A percentile compares a stretch with the other conserved stretches of the same genome.
phyloP scores from a whole-genome alignment of 2,329 filamentous ascomycete species.

The Claviceps arundinis region DNA sequence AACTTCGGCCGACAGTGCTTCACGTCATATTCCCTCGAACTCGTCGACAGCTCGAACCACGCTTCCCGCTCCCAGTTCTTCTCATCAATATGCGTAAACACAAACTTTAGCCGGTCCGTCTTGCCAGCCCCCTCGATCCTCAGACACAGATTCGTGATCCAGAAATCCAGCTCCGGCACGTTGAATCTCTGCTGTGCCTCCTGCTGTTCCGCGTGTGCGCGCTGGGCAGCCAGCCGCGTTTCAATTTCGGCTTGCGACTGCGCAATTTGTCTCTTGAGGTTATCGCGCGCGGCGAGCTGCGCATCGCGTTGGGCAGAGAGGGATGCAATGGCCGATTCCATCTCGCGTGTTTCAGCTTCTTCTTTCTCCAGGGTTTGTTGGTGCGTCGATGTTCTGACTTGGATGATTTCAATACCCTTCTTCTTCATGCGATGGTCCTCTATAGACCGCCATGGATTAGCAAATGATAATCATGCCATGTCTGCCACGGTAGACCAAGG shows the following conservation, averaged over 20 bases:
- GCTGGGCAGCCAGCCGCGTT: conserved; percentile 55
- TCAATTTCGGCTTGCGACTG: conserved; percentile 60
- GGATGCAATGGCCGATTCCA: conserved; percentile 47
- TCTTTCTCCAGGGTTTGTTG: conserved; percentile 66
- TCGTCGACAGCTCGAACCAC: conserved; percentile 83
- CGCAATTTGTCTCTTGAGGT: conserved; percentile 46
- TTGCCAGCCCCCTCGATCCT: conserved; percentile 79
- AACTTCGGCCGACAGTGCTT: conserved; percentile 70
- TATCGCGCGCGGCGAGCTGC: conserved; percentile 43
- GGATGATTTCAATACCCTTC: conserved; percentile 72
- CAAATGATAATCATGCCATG: not conserved
- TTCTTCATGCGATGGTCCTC: conserved; percentile 87
- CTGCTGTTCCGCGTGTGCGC: conserved; percentile 57
- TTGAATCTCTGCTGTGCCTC: conserved; percentile 81
- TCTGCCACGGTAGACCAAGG: not conserved
- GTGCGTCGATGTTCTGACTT: conserved; percentile 56
- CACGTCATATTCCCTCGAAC: conserved; percentile 73
- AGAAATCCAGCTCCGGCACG: conserved; percentile 86
- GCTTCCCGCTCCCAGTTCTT: conserved; percentile 78
- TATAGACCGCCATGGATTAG: conserved; percentile 22
- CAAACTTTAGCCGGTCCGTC: conserved; percentile 77
- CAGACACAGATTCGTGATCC: conserved; percentile 82
- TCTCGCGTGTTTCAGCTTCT: conserved; percentile 62
- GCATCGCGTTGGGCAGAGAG: conserved; percentile 47
- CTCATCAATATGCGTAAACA: conserved; percentile 78